These are phyloP conservation scores for Agastache rugosa DNA, from an alignment of 257 asterid species.

Conservation along the genomic window DNA sequence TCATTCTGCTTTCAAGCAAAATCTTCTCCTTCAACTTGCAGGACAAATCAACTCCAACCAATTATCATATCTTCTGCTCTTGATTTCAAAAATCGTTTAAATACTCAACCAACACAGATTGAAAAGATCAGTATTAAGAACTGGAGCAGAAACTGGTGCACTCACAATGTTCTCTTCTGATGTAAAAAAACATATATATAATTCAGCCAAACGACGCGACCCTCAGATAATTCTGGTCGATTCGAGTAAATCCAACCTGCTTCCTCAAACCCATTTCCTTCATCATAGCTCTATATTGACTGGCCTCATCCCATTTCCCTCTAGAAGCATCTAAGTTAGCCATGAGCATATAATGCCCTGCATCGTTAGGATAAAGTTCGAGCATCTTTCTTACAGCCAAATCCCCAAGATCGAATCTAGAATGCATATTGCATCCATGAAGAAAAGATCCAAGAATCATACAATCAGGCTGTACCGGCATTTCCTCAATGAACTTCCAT, in stretches of 20 bases:
- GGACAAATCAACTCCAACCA: not conserved
- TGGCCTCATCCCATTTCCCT: conserved; percentile 56
- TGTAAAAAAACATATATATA: not conserved
- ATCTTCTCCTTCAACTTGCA: not conserved
- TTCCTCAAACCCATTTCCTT: conserved; percentile 52
- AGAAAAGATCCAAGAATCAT: conserved; percentile 55
- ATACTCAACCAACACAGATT: not conserved
- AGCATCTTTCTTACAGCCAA: conserved; percentile 56
- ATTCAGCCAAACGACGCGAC: conserved; percentile 30
- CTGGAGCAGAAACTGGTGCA: conserved; percentile 16
- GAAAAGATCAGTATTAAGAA: not conserved
- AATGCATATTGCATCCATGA: conserved; percentile 55
- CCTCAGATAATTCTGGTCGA: conserved; percentile 26
- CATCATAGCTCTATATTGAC: conserved; percentile 51
- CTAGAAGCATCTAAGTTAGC: conserved; percentile 53
- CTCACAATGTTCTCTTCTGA: not conserved
- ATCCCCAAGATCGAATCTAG: conserved; percentile 62
- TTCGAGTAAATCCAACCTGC: conserved; percentile 50
- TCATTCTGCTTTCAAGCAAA: not conserved
- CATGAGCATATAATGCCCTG: conserved; percentile 56
- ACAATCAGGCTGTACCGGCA: conserved; percentile 56
- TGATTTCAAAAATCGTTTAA: not conserved
- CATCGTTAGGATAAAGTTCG: conserved; percentile 50
- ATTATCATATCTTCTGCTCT: not conserved
- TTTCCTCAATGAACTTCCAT: conserved; percentile 51